Evolutionary conservation across 1,139 yeast genomes (phyloP), one percentile per base, ranked within the genome.

Genomic region (Blastobotrys petasosporus): DNA sequence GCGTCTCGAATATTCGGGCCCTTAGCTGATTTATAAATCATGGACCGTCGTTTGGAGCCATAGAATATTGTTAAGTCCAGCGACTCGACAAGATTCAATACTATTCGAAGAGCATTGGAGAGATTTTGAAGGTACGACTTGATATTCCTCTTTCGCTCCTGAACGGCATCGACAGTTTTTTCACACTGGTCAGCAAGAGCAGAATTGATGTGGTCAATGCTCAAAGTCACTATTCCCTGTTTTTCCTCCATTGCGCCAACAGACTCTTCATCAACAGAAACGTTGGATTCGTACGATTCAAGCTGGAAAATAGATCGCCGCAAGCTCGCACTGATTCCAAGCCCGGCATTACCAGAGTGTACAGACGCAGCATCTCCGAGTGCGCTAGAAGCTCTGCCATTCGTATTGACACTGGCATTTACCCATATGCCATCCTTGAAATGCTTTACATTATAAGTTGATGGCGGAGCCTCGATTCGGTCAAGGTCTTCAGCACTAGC

Each of bases 51-150:
- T 31, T 51, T 56, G 45, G 54, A 51, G 30, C 57, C 51, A 42
- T 54, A 64, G 47, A 48, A 63, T 17, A 48, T 52, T 8, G 58
- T 59, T 45, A 57, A 43, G 41, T 64, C 67, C 13, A 62, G 36
- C 7, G 61, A 54, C 45, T 64, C 68, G 13, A 63, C 49, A 12
- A 56, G 45, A 37, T 54, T 50, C 44, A 56, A 46, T 43, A 59
- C 52, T 12, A 54, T 51, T 28, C 56, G 50, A 10, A 58, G 50
- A 4, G 42, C 39, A 25, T 41, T 49, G 30, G 42, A 17, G 7
- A 53, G 44, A 11, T 55, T 50, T 12, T 53, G 52, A 17, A 59
- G 45, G 15, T 55, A 51, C 2, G 57, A 50, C 3, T 54, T 43
- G 9, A 58, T 48, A 20, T 54, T 36, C 38, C 50, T 54, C 13